phyloP scores from a whole-genome alignment of 768 basidiomycete genomes.

The Termitomyces sp. region DNA sequence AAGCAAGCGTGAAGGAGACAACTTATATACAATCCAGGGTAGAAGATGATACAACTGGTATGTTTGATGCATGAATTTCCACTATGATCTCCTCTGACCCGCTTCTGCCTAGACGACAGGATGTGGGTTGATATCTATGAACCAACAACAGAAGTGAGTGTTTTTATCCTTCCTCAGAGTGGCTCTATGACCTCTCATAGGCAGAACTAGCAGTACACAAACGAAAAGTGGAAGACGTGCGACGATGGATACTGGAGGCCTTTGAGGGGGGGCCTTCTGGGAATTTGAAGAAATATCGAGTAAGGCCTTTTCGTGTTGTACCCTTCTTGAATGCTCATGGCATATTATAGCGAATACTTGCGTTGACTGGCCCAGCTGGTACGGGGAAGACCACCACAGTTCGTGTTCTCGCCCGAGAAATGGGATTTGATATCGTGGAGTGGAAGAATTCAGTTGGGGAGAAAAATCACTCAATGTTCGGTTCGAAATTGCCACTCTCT shows the following conservation, averaged over 20 bases:
- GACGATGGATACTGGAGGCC: slow-evolving; percentile 71
- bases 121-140: slow-evolving; percentile 67
- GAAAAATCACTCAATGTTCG: slow-evolving; percentile 20
- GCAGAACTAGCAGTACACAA: slow-evolving; percentile 77
- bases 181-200: slow-evolving; percentile 27
- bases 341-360: slow-evolving; percentile 65
- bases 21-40: neutral
- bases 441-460: slow-evolving; percentile 76
- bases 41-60: slow-evolving; percentile 5
- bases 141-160: slow-evolving; percentile 49
- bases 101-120: slow-evolving; percentile 26
- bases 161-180: neutral
- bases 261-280: slow-evolving; percentile 63
- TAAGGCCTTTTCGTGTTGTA: slow-evolving; percentile 28
- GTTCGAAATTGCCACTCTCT: slow-evolving; percentile 9
- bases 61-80: neutral
- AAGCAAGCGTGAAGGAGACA: slow-evolving; percentile 16
- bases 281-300: slow-evolving; percentile 69
- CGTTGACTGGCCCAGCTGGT: slow-evolving; percentile 85
- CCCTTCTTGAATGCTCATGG: neutral
- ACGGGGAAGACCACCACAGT: slow-evolving; percentile 88
- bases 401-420: slow-evolving; percentile 66
- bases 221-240: slow-evolving; percentile 74
- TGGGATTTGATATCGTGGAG: slow-evolving; percentile 79
- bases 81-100: neutral